A percentile compares a stretch with the other conserved stretches of the same genome.
Evolutionary conservation across 352 stramenopile genomes (phyloP).

Genomic region (Peronospora tabacina): DNA sequence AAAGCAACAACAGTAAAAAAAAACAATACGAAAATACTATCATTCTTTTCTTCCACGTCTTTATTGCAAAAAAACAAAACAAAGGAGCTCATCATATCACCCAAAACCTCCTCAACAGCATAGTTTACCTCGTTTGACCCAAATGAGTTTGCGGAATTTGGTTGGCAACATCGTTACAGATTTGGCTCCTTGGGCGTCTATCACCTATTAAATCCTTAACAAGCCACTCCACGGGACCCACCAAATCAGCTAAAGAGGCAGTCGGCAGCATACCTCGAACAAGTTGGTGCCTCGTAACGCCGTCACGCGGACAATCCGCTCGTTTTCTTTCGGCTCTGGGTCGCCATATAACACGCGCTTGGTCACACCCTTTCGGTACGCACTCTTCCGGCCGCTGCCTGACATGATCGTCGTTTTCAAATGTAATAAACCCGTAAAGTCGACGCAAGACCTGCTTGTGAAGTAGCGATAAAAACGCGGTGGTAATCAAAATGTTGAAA

Average conservation of each 20-base stretch:
- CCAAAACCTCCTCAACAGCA: not conserved
- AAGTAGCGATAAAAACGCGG: not conserved
- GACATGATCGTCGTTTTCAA: conserved; percentile 49
- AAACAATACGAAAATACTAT: not conserved
- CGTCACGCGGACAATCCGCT: conserved; percentile 89
- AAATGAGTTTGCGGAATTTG: conserved; percentile 98
- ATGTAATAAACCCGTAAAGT: too few species aligned
- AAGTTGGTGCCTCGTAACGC: conserved; percentile 91
- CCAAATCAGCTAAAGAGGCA: not conserved
- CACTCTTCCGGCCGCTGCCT: conserved; percentile 82
- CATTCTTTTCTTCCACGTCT: not conserved
- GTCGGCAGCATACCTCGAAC: conserved; percentile 84
- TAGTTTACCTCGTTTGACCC: conserved; percentile 88
- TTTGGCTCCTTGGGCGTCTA: conserved; percentile 45
- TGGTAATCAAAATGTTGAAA: not conserved
- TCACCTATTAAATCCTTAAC: conserved; percentile 36
- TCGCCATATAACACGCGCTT: conserved; percentile 87
- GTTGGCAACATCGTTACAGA: conserved; percentile 93
- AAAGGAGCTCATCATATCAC: too few species aligned
- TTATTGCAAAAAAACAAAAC: not conserved
- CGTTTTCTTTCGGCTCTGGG: conserved; percentile 84
- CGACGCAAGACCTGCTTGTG: not conserved
- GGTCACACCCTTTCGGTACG: conserved; percentile 90
- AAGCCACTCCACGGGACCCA: not conserved
- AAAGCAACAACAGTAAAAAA: not conserved